These are phyloP conservation scores for Kondoa subrosea DNA, from an alignment of 768 basidiomycete genomes.

Conservation along the genomic window DNA sequence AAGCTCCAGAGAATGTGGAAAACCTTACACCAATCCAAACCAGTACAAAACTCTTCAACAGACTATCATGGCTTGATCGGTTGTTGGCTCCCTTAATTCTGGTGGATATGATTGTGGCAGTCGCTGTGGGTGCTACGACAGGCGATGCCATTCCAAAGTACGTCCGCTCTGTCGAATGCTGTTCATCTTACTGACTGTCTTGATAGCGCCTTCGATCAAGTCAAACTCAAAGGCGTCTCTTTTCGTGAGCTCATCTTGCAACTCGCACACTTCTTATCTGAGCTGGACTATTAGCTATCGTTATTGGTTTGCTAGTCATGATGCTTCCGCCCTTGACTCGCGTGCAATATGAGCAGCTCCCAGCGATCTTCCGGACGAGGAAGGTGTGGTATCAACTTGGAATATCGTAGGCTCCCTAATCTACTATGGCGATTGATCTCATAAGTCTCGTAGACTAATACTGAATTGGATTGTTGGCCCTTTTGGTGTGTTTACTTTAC, in stretches of 20 bases:
- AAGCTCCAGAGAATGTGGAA: neutral
- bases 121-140: slow-evolving; percentile 51
- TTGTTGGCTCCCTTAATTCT: slow-evolving; percentile 52
- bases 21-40: neutral
- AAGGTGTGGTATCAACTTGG: slow-evolving; percentile 50
- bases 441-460: neutral
- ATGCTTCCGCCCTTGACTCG: slow-evolving; percentile 59
- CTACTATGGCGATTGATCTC: neutral
- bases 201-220: slow-evolving; percentile 43
- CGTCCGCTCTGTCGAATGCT: neutral
- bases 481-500: too few species aligned
- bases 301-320: slow-evolving; percentile 65
- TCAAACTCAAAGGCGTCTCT: slow-evolving; percentile 52
- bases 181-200: slow-evolving; percentile 35
- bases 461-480: slow-evolving; percentile 34
- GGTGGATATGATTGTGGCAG: slow-evolving; percentile 55
- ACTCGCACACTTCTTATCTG: neutral
- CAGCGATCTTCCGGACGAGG: slow-evolving; percentile 40
- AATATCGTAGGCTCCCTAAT: slow-evolving; percentile 45
- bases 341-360: slow-evolving; percentile 58
- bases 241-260: slow-evolving; percentile 44
- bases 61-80: slow-evolving; percentile 43
- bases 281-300: slow-evolving; percentile 44
- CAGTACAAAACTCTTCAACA: slow-evolving; percentile 19
- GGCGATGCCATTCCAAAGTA: slow-evolving; percentile 11